These are phyloP conservation scores for Glycine soja DNA, from an alignment of 306 rosid species.

Conservation along the genomic window DNA sequence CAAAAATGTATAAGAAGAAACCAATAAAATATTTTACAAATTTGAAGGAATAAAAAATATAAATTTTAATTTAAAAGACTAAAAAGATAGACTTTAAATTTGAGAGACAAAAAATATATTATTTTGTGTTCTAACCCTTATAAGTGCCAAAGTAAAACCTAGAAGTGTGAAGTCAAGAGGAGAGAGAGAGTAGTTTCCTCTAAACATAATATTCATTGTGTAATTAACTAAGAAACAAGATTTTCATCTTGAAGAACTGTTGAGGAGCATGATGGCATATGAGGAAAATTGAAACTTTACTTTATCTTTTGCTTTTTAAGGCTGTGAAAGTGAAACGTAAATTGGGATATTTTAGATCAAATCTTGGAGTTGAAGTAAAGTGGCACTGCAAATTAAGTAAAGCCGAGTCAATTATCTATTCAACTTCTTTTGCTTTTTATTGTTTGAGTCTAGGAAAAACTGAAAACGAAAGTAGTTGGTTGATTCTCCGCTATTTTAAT, in stretches of 20 bases:
- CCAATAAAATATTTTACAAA: too few species aligned
- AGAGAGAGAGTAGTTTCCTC: too few species aligned
- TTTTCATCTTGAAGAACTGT: slow-evolving; percentile 10
- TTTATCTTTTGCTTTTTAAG: slow-evolving; percentile 44
- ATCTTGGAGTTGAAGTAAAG: slow-evolving; percentile 56
- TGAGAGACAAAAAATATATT: too few species aligned
- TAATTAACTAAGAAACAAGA: slow-evolving; percentile 27
- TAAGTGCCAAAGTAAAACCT: too few species aligned
- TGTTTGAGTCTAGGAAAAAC: not conserved
- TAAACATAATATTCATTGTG: slow-evolving; percentile 2
- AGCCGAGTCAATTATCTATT: slow-evolving; percentile 12
- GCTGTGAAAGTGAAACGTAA: slow-evolving; percentile 16
- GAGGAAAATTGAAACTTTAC: not conserved
- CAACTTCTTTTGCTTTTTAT: slow-evolving; percentile 23
- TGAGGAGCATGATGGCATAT: slow-evolving; percentile 1
- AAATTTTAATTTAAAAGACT: too few species aligned
- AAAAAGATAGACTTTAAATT: too few species aligned
- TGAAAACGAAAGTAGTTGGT: not conserved
- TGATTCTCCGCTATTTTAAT: not conserved
- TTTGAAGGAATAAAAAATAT: too few species aligned
- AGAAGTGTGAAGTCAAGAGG: too few species aligned
- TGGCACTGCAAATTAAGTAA: not conserved
- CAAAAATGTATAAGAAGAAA: too few species aligned
- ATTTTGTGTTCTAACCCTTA: too few species aligned
- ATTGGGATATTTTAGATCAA: slow-evolving; percentile 28